Conservation (phyloP, 2,329 filamentous ascomycete genomes). For the Microcyclospora tardicrescens region DNA sequence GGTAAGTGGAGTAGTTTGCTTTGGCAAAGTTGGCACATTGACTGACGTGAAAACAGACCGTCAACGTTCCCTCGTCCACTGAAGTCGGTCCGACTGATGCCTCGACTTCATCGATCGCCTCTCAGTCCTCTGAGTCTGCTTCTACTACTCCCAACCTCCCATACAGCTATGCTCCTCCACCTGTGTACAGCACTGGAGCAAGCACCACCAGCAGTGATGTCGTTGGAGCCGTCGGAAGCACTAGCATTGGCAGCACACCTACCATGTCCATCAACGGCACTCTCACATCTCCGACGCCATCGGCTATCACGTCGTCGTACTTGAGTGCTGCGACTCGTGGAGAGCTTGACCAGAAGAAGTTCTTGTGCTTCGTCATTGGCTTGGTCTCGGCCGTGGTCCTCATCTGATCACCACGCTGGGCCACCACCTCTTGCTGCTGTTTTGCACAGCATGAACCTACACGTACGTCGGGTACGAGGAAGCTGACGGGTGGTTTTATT, state of each 20-base stretch:
- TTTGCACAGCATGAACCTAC: too few relatives aligned
- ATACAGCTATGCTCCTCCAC: constrained; percentile 1
- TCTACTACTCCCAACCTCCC: not conserved
- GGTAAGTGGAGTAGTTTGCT: constrained; percentile 1
- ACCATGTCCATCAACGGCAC: constrained; percentile 7
- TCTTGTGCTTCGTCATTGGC: constrained; percentile 9
- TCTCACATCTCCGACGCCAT: constrained; percentile 2
- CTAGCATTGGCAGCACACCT: constrained; percentile 3
- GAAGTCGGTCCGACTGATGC: constrained; percentile 1
- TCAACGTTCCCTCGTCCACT: constrained; percentile 2
- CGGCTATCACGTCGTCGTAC: constrained; percentile 6
- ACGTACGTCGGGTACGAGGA: too few relatives aligned
- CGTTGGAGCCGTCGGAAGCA: constrained; percentile 5
- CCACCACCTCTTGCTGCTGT: too few relatives aligned
- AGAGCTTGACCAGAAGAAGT: constrained; percentile 4
- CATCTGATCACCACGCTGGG: constrained; percentile 2
- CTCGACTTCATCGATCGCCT: not conserved
- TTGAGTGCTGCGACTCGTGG: constrained; percentile 4
- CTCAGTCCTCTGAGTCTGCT: not conserved
- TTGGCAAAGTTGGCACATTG: too few relatives aligned
- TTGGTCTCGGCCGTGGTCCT: constrained; percentile 9
- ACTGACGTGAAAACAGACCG: constrained; percentile 6
- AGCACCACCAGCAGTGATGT: constrained; percentile 5
- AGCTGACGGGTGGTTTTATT: too few relatives aligned
- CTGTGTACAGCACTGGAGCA: not conserved